These are phyloP conservation scores for Xerophyta viscosa DNA, from an alignment of 106 monocot species.

Conservation along the genomic window DNA sequence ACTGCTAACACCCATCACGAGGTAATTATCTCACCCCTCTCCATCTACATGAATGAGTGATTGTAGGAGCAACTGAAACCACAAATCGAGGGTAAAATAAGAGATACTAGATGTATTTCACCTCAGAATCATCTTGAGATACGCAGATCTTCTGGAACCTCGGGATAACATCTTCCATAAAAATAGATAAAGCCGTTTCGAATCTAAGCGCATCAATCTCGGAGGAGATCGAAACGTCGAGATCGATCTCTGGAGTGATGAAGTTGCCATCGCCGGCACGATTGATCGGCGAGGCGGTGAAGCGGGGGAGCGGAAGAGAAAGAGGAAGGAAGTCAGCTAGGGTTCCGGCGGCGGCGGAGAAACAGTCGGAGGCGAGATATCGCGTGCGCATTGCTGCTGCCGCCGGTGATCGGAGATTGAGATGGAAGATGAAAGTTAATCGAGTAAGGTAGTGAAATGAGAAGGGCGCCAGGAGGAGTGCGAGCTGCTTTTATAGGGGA, in stretches of 20 bases:
- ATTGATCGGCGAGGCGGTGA: constrained; percentile 11
- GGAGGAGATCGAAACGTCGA: constrained; percentile 5
- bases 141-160: constrained; percentile 5
- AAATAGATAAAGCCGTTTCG: constrained; percentile 37
- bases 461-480: too few species aligned
- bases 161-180: constrained; percentile 54
- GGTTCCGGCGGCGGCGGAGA: constrained; percentile 22
- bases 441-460: too few species aligned
- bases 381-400: constrained; percentile 47
- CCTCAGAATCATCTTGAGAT: constrained; percentile 2
- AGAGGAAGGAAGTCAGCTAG: constrained; percentile 17
- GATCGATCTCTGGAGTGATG: constrained; percentile 2
- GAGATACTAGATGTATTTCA: background rate
- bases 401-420: background rate
- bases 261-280: constrained; percentile 1
- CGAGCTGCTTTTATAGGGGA: too few species aligned
- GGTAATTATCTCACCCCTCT: too few species aligned
- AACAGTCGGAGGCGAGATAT: constrained; percentile 55
- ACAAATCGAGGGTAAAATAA: background rate
- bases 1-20: too few species aligned
- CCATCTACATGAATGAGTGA: background rate
- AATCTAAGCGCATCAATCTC: constrained; percentile 38
- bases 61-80: background rate
- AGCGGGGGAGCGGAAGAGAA: constrained; percentile 25
- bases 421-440: background rate